Percentiles rank a stretch among this genome's conserved stretches.
These are phyloP conservation scores for Alnus rubra DNA, from an alignment of 306 rosid species.

Conservation along the genomic window DNA sequence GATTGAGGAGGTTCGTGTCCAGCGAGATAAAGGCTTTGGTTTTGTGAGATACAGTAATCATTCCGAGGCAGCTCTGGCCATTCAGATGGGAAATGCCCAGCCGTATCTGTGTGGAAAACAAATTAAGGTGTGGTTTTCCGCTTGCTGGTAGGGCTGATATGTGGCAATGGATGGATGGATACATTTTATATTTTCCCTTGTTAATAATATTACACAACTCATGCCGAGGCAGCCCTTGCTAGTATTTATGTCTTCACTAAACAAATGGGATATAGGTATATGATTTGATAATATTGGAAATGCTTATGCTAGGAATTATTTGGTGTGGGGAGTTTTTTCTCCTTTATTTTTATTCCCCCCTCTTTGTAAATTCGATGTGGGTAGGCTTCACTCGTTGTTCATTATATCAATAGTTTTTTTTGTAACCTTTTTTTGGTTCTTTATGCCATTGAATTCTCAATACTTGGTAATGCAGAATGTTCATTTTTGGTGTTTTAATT, in stretches of 20 bases:
- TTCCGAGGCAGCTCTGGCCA: slow-evolving; percentile 92
- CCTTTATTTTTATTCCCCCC: neutral
- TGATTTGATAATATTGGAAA: neutral
- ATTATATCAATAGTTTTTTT: neutral
- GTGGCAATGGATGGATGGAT: neutral
- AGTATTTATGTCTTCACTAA: neutral
- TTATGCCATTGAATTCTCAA: neutral
- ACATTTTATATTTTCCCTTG: neutral
- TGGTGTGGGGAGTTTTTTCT: neutral
- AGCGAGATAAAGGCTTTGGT: slow-evolving; percentile 97
- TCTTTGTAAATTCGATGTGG: neutral
- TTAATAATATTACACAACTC: neutral
- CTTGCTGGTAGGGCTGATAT: neutral
- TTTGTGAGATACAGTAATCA: slow-evolving; percentile 86
- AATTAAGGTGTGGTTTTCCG: slow-evolving; percentile 65
- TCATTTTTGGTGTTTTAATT: neutral
- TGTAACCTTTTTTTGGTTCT: neutral
- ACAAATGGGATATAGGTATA: neutral
- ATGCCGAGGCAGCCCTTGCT: neutral
- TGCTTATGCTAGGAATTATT: neutral
- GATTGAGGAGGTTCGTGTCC: slow-evolving; percentile 94
- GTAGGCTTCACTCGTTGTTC: neutral
- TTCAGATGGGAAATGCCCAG: slow-evolving; percentile 87
- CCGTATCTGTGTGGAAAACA: slow-evolving; percentile 72
- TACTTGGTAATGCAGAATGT: neutral